phyloP scores from a whole-genome alignment of 2,329 filamentous ascomycete species.

The Neocucurbitaria cava region DNA sequence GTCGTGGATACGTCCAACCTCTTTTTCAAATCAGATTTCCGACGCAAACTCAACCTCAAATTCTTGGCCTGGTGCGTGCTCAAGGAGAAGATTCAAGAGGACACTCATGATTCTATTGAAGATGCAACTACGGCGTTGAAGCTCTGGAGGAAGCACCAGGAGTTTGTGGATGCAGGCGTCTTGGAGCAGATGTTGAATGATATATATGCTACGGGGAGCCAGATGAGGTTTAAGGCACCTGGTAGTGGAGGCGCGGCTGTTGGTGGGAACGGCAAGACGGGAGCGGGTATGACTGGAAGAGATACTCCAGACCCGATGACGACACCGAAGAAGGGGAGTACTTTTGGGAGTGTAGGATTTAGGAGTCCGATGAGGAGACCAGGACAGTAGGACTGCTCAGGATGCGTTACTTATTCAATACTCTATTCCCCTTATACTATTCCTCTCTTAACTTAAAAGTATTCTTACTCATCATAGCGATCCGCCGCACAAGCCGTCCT shows the following conservation, averaged over 20 bases:
- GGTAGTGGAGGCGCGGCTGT: slow-evolving; percentile 29
- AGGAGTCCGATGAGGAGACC: slow-evolving; percentile 41
- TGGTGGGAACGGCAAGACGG: slow-evolving; percentile 14
- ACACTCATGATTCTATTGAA: slow-evolving; percentile 93
- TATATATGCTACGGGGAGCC: slow-evolving; percentile 73
- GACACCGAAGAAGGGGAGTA: slow-evolving; percentile 56
- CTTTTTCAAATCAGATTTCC: slow-evolving; percentile 81
- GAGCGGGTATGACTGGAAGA: slow-evolving; percentile 42
- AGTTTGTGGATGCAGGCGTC: slow-evolving; percentile 86
- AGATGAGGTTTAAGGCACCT: slow-evolving; percentile 55
- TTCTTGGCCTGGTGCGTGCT: slow-evolving; percentile 89
- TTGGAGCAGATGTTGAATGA: slow-evolving; percentile 84
- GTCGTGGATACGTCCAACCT: slow-evolving; percentile 94
- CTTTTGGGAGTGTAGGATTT: slow-evolving; percentile 48
- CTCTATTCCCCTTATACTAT: no score
- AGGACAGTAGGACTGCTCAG: neutral
- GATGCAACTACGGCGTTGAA: slow-evolving; percentile 90
- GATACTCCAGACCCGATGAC: slow-evolving; percentile 64
- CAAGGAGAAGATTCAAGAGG: slow-evolving; percentile 91
- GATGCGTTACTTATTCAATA: no score
- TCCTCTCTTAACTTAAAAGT: no score
- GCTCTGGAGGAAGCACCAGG: slow-evolving; percentile 86
- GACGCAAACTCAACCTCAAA: slow-evolving; percentile 87
- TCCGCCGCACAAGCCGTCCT: slow-evolving; percentile 56
- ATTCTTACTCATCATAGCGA: no score